Evolutionary conservation across 306 rosid species (phyloP).

Genomic region (Mimosa pudica): DNA sequence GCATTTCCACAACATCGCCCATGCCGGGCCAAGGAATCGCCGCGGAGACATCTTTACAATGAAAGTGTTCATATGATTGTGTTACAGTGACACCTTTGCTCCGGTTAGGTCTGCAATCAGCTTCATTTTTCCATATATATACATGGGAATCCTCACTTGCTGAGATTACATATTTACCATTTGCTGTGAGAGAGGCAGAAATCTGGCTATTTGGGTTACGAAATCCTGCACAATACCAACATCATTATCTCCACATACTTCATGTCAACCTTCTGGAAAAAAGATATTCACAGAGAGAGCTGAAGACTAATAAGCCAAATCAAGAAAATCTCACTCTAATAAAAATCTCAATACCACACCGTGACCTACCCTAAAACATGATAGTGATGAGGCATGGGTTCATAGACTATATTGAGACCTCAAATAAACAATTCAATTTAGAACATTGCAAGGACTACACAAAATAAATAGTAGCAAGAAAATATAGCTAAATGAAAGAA

Average conservation of each 20-base stretch:
- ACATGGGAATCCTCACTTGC: constrained; percentile 92
- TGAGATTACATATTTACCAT: constrained; percentile 71
- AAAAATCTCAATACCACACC: neutral
- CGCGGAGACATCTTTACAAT: constrained; percentile 78
- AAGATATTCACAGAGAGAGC: neutral
- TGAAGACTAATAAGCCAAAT: neutral
- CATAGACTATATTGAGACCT: neutral
- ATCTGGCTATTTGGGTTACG: constrained; percentile 80
- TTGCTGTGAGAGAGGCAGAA: constrained; percentile 66
- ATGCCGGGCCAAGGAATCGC: constrained; percentile 85
- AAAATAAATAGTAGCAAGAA: neutral
- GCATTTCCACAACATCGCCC: constrained; percentile 55
- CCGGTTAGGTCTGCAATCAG: constrained; percentile 70
- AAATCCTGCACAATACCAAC: constrained; percentile 58
- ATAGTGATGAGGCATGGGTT: neutral
- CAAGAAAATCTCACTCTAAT: neutral
- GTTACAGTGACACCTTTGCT: constrained; percentile 62
- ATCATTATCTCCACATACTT: constrained; percentile 1
- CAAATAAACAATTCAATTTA: neutral
- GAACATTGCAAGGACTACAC: neutral
- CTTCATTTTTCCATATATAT: constrained; percentile 85
- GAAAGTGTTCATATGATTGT: constrained; percentile 73
- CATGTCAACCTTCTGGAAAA: neutral
- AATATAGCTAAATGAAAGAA: neutral
- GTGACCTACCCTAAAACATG: neutral